These are phyloP conservation scores for Oryza coarctata DNA, from an alignment of 176 grass and related monocot species.

Conservation along the genomic window DNA sequence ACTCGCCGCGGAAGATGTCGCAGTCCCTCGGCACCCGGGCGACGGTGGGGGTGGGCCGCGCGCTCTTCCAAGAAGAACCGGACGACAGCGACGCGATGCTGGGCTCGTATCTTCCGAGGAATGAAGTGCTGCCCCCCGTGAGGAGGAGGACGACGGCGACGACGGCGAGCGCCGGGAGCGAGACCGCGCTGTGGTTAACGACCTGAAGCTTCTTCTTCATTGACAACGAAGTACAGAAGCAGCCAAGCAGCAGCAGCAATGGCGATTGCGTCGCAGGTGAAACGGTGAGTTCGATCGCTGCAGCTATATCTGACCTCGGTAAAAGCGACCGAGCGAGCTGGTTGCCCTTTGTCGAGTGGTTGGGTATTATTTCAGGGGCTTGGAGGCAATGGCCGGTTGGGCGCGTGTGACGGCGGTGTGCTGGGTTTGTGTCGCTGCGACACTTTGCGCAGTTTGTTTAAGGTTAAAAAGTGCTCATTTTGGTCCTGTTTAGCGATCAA, in stretches of 20 bases:
- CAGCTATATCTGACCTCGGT: background rate
- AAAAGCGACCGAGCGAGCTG: background rate
- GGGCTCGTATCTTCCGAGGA: slow-evolving; percentile 17
- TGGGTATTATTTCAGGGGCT: background rate
- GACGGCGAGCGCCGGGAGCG: slow-evolving; percentile 19
- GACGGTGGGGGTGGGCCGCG: too few species aligned
- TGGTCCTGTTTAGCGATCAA: too few species aligned
- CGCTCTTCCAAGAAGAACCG: too few species aligned
- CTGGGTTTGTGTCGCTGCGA: too few species aligned
- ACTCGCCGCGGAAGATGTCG: slow-evolving; percentile 51
- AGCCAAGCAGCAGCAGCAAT: background rate
- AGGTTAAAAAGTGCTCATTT: too few species aligned
- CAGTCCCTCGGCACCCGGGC: slow-evolving; percentile 26
- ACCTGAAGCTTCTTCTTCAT: slow-evolving; percentile 49
- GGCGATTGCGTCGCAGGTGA: background rate
- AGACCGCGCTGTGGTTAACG: background rate
- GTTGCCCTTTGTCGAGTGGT: background rate
- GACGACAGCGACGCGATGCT: background rate
- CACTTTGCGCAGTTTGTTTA: too few species aligned
- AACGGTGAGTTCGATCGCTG: background rate
- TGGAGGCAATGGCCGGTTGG: background rate
- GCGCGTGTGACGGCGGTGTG: background rate
- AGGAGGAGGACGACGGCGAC: slow-evolving; percentile 25
- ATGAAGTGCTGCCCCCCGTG: background rate
- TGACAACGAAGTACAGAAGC: background rate